These are phyloP conservation scores for Taphrina sp. DNA, from an alignment of 1,139 yeast species.

Conservation along the genomic window DNA sequence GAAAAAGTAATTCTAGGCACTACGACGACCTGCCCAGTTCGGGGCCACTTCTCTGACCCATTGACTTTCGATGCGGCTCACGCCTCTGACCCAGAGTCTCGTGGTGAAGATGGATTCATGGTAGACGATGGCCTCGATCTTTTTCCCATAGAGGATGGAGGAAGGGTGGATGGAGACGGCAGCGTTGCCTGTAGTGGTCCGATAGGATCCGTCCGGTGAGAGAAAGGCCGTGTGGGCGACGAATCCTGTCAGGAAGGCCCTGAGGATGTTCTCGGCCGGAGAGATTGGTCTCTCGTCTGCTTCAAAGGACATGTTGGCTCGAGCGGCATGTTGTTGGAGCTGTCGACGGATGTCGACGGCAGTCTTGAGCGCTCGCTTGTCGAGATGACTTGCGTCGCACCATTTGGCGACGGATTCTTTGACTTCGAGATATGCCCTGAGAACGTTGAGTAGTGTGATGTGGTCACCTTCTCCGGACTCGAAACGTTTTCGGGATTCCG, in stretches of 20 bases:
- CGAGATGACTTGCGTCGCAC: conserved; percentile 78
- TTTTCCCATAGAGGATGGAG: conserved; percentile 77
- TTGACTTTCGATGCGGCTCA: conserved; percentile 73
- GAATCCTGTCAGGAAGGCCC: conserved; percentile 73
- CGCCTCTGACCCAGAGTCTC: conserved; percentile 87
- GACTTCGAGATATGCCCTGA: conserved; percentile 41
- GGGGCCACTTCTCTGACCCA: conserved; percentile 58
- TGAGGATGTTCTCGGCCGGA: conserved; percentile 53
- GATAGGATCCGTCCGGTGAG: conserved; percentile 88
- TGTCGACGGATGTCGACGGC: conserved; percentile 64
- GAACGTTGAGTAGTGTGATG: conserved; percentile 63
- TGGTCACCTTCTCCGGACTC: conserved; percentile 50
- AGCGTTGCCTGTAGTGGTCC: conserved; percentile 69
- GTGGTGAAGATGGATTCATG: conserved; percentile 91
- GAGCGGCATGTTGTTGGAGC: conserved; percentile 64
- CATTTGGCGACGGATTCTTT: conserved; percentile 46
- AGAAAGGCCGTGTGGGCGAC: conserved; percentile 87
- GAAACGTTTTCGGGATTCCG: conserved; percentile 51
- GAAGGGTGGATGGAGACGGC: conserved; percentile 85
- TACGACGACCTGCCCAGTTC: conserved; percentile 23
- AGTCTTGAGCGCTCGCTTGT: conserved; percentile 67
- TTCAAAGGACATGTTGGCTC: conserved; percentile 43
- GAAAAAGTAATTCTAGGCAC: conserved; percentile 5
- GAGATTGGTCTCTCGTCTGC: conserved; percentile 40
- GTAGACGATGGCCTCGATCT: conserved; percentile 85